Evolutionary conservation across 2,329 filamentous ascomycete species (phyloP).

Genomic region (Penicillium sp.): DNA sequence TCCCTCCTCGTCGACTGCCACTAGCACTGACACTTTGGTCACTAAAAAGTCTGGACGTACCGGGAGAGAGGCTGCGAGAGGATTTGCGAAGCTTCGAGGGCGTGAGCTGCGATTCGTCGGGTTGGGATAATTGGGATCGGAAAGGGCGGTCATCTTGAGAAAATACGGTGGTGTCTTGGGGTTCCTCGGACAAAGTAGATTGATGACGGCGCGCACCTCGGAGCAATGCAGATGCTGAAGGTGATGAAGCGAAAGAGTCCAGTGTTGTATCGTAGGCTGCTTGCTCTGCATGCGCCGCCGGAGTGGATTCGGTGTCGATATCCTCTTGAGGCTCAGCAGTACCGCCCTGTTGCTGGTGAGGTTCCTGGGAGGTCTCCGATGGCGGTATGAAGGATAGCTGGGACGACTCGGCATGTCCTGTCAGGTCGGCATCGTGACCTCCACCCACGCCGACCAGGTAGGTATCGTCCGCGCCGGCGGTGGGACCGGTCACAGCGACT

Average conservation of each 20-base stretch:
- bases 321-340: constrained; percentile 2
- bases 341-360: constrained; percentile 7
- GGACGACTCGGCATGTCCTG: constrained; percentile 20
- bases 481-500: constrained; percentile 28
- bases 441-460: constrained; percentile 41
- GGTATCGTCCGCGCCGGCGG: constrained; percentile 43
- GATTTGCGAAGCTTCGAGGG: constrained; percentile 26
- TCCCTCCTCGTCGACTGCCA: constrained; percentile 33
- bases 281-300: constrained; percentile 18
- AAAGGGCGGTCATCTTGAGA: constrained; percentile 24
- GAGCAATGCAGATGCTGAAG: constrained; percentile 44
- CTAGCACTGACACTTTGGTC: constrained; percentile 28
- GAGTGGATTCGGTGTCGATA: constrained; percentile 21
- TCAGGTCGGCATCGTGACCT: constrained; percentile 19
- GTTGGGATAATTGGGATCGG: constrained; percentile 21
- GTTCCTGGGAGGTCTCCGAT: constrained; percentile 22
- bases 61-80: constrained; percentile 31
- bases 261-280: constrained; percentile 38
- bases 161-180: constrained; percentile 17
- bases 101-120: constrained; percentile 26
- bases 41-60: constrained; percentile 25
- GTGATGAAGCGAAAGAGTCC: constrained; percentile 46
- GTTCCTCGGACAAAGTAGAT: constrained; percentile 29
- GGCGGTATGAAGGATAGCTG: constrained; percentile 28
- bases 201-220: constrained; percentile 41